Evolutionary conservation across 108 stramenopile genomes (phyloP).

Genomic region (Asterionellopsis glacialis): DNA sequence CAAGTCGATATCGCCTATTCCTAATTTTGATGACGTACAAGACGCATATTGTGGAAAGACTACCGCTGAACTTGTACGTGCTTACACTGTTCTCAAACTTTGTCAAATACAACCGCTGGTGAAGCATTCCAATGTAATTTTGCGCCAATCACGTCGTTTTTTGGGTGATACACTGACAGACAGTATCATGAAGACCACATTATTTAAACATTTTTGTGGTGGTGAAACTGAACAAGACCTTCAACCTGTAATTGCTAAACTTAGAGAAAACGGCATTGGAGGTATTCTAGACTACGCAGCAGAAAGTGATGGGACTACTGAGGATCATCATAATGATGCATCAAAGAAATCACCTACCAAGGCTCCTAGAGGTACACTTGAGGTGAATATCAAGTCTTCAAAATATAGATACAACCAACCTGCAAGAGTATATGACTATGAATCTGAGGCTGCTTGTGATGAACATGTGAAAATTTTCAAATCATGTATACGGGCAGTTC

Average conservation of each 20-base stretch:
- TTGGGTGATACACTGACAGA: conserved; percentile 57
- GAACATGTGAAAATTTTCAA: conserved; percentile 61
- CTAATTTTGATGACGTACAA: conserved; percentile 30
- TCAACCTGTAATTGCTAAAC: conserved; percentile 46
- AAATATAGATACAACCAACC: background rate
- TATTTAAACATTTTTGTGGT: conserved; percentile 96
- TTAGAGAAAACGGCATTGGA: conserved; percentile 55
- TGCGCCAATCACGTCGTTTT: conserved; percentile 25
- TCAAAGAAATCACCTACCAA: conserved; percentile 7
- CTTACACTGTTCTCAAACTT: conserved; percentile 48
- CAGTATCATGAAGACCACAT: conserved; percentile 60
- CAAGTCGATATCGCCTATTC: conserved; percentile 13
- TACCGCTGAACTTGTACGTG: conserved; percentile 55
- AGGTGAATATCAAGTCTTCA: background rate
- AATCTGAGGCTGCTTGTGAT: conserved; percentile 83
- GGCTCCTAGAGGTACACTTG: conserved; percentile 5
- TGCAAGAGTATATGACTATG: conserved; percentile 60
- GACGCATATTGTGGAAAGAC: conserved; percentile 45
- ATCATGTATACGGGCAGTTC: conserved; percentile 79
- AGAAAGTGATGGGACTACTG: conserved; percentile 57
- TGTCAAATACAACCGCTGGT: conserved; percentile 67
- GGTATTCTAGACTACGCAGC: conserved; percentile 97
- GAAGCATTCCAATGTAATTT: conserved; percentile 47
- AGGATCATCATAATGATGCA: conserved; percentile 6
- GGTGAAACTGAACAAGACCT: conserved; percentile 76